Conservation (phyloP, 108 stramenopile species). For the Aurantiochytrium sp. region DNA sequence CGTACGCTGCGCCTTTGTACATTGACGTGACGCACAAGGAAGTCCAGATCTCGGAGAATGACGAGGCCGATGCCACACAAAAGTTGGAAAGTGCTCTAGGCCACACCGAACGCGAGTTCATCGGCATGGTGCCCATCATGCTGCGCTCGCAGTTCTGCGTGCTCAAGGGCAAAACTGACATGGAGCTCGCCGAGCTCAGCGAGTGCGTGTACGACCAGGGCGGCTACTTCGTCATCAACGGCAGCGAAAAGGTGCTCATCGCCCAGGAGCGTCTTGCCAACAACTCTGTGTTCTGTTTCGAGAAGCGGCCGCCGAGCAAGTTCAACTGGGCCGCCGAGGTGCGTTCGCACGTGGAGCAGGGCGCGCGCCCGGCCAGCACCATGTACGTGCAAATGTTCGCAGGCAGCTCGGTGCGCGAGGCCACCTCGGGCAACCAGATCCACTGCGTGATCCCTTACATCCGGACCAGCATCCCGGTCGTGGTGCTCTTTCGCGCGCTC, state of each 20-base stretch:
- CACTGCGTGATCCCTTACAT: slow-evolving; percentile 90
- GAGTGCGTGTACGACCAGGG: slow-evolving; percentile 99
- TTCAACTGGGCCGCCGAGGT: slow-evolving; percentile 86
- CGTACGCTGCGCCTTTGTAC: slow-evolving; percentile 93
- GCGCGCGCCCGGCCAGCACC: slow-evolving; percentile 57
- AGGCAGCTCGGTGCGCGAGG: slow-evolving; percentile 87
- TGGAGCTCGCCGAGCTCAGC: slow-evolving; percentile 78
- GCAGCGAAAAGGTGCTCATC: slow-evolving; percentile 91
- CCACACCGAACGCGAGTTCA: slow-evolving; percentile 33
- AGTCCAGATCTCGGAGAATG: slow-evolving; percentile 85
- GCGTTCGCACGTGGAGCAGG: slow-evolving; percentile 56
- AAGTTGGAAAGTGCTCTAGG: neutral
- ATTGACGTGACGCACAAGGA: slow-evolving; percentile 93
- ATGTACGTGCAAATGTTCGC: slow-evolving; percentile 61
- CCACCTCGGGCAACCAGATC: slow-evolving; percentile 93
- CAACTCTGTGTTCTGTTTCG: slow-evolving; percentile 95
- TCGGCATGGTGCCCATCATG: slow-evolving; percentile 85
- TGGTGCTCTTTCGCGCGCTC: slow-evolving; percentile 93
- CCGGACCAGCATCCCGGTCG: slow-evolving; percentile 90
- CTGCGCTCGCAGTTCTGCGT: slow-evolving; percentile 83
- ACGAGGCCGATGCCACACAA: slow-evolving; percentile 54
- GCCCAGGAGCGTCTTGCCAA: slow-evolving; percentile 98
- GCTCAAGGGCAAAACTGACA: slow-evolving; percentile 70
- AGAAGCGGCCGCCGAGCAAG: slow-evolving; percentile 70
- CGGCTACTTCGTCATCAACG: slow-evolving; percentile 97